A percentile compares a stretch with the other conserved stretches of the same genome.
phyloP scores from a whole-genome alignment of 805 yeast genomes.

The Cyberlindnera mississippiensis region DNA sequence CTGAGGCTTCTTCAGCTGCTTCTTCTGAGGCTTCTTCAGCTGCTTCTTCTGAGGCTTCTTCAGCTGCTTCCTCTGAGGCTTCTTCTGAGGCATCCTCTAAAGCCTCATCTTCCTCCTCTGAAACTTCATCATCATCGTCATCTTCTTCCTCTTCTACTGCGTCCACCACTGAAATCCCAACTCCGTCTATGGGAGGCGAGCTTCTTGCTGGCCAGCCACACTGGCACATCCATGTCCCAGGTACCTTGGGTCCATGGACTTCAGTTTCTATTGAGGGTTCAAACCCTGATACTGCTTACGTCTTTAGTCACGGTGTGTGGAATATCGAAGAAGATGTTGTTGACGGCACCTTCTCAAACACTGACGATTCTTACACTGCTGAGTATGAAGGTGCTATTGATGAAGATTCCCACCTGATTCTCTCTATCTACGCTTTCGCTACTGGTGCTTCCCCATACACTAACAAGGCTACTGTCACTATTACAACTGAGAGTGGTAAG shows the following conservation, averaged over 20 bases:
- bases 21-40: conserved; percentile 1
- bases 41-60: not conserved
- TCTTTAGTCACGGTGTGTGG: conserved; percentile 14
- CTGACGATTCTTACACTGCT: conserved; percentile 9
- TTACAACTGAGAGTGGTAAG: conserved; percentile 10
- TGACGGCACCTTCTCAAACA: conserved; percentile 1
- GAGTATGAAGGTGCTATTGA: conserved; percentile 9
- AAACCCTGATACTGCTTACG: conserved; percentile 15
- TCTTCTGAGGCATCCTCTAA: not conserved
- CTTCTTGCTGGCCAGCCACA: conserved; percentile 22
- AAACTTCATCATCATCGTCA: not conserved
- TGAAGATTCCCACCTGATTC: conserved; percentile 4
- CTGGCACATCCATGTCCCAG: conserved; percentile 21
- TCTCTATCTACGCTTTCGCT: conserved; percentile 15
- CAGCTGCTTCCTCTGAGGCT: not conserved
- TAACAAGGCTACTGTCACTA: conserved; percentile 8
- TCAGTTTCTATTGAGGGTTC: conserved; percentile 14
- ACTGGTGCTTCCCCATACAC: conserved; percentile 20
- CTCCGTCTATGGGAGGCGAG: conserved; percentile 22
- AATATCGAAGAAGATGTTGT: conserved; percentile 12
- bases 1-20: too few relatives aligned
- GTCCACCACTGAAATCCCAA: conserved; percentile 1
- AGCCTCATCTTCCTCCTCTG: conserved; percentile 1
- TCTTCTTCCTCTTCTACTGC: conserved; percentile 1
- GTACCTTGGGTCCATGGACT: conserved; percentile 19